Conservation (phyloP, 306 rosid genomes). For the Rosa multiflora region DNA sequence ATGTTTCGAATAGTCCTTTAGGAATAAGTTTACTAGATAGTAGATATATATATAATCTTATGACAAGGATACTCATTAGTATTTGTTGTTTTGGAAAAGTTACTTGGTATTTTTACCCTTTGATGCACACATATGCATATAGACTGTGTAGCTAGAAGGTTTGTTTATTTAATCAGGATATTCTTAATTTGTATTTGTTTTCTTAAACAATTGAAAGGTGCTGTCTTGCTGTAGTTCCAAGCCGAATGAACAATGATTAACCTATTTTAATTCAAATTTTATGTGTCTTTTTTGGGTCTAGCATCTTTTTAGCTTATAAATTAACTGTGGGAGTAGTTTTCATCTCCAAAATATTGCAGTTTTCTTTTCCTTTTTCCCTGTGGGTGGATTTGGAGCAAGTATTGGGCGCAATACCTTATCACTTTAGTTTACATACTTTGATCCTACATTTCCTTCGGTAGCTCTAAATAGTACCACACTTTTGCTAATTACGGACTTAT, state of each 20-base stretch:
- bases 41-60: neutral
- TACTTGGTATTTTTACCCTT: neutral
- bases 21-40: neutral
- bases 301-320: neutral
- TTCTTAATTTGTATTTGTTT: neutral
- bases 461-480: too few species aligned
- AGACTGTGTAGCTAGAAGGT: neutral
- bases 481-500: too few species aligned
- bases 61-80: neutral
- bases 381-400: too few species aligned
- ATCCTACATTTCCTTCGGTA: too few species aligned
- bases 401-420: too few species aligned
- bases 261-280: neutral
- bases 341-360: too few species aligned
- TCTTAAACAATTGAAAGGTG: neutral
- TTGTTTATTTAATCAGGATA: neutral
- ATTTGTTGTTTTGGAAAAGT: neutral
- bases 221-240: neutral
- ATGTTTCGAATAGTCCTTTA: neutral
- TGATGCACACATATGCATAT: neutral
- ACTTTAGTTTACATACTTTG: too few species aligned
- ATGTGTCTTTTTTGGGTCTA: neutral
- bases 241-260: neutral
- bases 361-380: too few species aligned
- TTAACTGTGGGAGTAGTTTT: neutral